Percentiles rank a stretch among this genome's conserved stretches.
These are phyloP conservation scores for Physocladia obscura DNA, from an alignment of 192 early-diverging fungal genomes.

Conservation along the genomic window DNA sequence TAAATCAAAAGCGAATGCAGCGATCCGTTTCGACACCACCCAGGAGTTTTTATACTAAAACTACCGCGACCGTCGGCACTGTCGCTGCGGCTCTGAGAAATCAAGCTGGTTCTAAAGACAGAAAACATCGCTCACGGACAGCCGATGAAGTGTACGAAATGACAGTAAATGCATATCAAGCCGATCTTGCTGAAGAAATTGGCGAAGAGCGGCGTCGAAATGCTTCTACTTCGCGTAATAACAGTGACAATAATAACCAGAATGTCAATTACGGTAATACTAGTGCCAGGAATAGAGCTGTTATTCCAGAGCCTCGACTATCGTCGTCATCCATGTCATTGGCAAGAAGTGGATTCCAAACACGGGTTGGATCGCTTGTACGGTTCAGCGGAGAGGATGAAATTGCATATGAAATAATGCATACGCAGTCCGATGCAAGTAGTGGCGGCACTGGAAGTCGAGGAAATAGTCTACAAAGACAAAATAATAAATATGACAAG, in stretches of 20 bases:
- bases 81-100: neutral
- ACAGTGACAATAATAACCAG: too few relatives aligned
- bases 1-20: too few relatives aligned
- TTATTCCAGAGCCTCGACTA: neutral
- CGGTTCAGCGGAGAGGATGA: conserved; percentile 24
- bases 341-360: conserved; percentile 22
- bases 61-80: too few relatives aligned
- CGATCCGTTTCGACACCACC: neutral
- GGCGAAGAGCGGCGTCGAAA: neutral
- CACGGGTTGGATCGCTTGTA: conserved; percentile 6
- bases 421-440: conserved; percentile 1
- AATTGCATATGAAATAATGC: conserved; percentile 14
- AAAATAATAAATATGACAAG: neutral
- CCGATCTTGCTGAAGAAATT: conserved; percentile 11
- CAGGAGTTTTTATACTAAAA: too few relatives aligned
- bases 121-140: neutral
- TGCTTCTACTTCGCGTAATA: neutral
- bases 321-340: too few relatives aligned
- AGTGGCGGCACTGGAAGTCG: neutral
- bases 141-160: conserved; percentile 21
- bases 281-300: too few relatives aligned
- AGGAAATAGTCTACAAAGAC: neutral
- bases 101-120: neutral
- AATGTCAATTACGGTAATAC: too few relatives aligned
- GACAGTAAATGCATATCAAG: conserved; percentile 24